Conservation (phyloP, 106 monocot species). For the Chionographis japonica region DNA sequence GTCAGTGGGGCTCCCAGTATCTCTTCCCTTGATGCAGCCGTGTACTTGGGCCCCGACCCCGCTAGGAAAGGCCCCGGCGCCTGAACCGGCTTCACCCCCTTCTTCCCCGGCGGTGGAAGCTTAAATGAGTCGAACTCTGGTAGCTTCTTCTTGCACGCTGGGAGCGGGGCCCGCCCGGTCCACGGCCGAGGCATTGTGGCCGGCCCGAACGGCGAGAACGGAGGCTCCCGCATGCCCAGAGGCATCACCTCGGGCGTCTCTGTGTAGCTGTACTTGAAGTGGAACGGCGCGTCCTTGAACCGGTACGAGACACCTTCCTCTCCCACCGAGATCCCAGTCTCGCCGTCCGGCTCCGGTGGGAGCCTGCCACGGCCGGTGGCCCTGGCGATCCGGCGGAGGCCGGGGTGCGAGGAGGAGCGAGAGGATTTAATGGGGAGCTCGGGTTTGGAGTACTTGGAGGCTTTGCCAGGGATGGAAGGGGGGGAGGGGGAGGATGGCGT, state of each 20-base stretch:
- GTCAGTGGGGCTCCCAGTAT: slow-evolving; percentile 76
- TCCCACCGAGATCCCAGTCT: slow-evolving; percentile 37
- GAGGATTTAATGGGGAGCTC: slow-evolving; percentile 1
- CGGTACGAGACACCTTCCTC: slow-evolving; percentile 72
- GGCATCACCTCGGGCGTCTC: slow-evolving; percentile 92
- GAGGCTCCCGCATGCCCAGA: slow-evolving; percentile 76
- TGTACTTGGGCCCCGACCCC: slow-evolving; percentile 61
- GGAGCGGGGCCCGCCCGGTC: slow-evolving; percentile 77
- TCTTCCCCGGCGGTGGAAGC: slow-evolving; percentile 82
- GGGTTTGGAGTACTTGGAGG: slow-evolving; percentile 75
- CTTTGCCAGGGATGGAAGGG: slow-evolving; percentile 59
- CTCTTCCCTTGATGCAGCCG: slow-evolving; percentile 65
- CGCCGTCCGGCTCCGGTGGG: slow-evolving; percentile 14
- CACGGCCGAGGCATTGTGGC: slow-evolving; percentile 79
- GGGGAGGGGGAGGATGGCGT: slow-evolving; percentile 39
- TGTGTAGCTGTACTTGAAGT: slow-evolving; percentile 96
- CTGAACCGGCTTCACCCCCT: slow-evolving; percentile 95
- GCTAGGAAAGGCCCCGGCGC: slow-evolving; percentile 71
- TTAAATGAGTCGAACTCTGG: slow-evolving; percentile 90
- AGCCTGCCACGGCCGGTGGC: neutral
- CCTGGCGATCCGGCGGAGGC: slow-evolving; percentile 26
- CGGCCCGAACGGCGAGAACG: slow-evolving; percentile 84
- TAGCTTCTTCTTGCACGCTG: slow-evolving; percentile 75
- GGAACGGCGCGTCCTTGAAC: slow-evolving; percentile 72
- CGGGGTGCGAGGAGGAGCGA: slow-evolving; percentile 48